These are phyloP conservation scores for Periconia macrospinosa DNA, from an alignment of 2,329 filamentous ascomycete species.

Conservation along the genomic window DNA sequence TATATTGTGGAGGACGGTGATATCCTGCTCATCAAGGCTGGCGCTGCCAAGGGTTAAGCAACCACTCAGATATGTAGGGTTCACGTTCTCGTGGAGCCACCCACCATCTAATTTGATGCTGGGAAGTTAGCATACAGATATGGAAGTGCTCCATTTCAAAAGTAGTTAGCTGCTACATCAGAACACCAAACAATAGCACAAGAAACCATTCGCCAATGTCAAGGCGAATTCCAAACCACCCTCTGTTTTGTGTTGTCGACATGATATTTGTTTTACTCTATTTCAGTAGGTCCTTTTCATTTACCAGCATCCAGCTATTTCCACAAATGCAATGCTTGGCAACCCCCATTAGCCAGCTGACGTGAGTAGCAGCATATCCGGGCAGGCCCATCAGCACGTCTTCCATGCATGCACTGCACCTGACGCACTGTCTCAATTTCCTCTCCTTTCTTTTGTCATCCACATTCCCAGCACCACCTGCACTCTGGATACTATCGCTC, in stretches of 20 bases:
- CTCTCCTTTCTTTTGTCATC: slow-evolving; percentile 19
- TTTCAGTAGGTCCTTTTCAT: slow-evolving; percentile 22
- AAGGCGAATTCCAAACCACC: background rate
- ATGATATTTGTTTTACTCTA: background rate
- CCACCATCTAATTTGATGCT: background rate
- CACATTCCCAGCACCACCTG: slow-evolving; percentile 9
- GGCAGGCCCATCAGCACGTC: slow-evolving; percentile 41
- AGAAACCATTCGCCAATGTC: background rate
- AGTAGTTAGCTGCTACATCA: no score
- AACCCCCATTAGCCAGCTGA: slow-evolving; percentile 39
- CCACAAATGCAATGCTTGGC: slow-evolving; percentile 45
- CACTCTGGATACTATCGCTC: slow-evolving; percentile 24
- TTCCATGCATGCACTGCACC: slow-evolving; percentile 52
- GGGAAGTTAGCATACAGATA: background rate
- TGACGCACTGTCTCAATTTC: slow-evolving; percentile 45
- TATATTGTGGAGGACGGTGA: slow-evolving; percentile 87
- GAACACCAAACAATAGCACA: no score
- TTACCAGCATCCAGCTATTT: slow-evolving; percentile 40
- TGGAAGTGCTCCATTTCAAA: slow-evolving; percentile 1
- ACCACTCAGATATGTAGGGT: background rate
- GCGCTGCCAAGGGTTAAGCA: slow-evolving; percentile 66
- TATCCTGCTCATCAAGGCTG: slow-evolving; percentile 85
- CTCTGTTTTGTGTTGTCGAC: background rate
- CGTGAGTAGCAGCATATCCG: slow-evolving; percentile 33
- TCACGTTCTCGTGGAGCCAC: background rate